These are phyloP conservation scores for Cryptosporidium sp. DNA, from an alignment of 169 alveolate species.

Conservation along the genomic window DNA sequence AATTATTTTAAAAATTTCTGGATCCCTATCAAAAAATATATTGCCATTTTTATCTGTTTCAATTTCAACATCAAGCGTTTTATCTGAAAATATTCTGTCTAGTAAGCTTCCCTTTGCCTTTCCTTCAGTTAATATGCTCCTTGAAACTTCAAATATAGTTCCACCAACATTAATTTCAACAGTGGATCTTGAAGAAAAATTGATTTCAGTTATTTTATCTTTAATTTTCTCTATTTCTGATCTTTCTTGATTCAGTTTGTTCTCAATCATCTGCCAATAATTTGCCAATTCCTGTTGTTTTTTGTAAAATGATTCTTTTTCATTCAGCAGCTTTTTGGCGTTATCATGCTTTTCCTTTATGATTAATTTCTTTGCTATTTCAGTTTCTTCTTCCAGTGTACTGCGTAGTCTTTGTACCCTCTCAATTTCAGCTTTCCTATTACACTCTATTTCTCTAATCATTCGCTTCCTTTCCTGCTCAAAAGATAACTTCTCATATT, in stretches of 20 bases:
- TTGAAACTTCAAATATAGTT: constrained; percentile 55
- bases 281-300: constrained; percentile 64
- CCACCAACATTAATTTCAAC: constrained; percentile 70
- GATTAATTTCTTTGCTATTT: constrained; percentile 14
- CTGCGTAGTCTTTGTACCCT: constrained; percentile 35
- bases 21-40: constrained; percentile 69
- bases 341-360: constrained; percentile 45
- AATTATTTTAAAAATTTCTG: constrained; percentile 56
- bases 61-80: constrained; percentile 50
- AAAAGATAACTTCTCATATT: constrained; percentile 31
- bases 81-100: constrained; percentile 51
- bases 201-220: constrained; percentile 20
- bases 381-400: constrained; percentile 14
- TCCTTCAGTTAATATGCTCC: constrained; percentile 42
- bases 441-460: constrained; percentile 49
- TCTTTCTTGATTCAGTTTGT: constrained; percentile 27
- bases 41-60: constrained; percentile 58
- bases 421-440: constrained; percentile 30
- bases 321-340: constrained; percentile 20
- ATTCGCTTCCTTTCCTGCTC: constrained; percentile 31
- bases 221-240: constrained; percentile 38
- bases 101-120: constrained; percentile 59
- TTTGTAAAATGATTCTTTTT: constrained; percentile 43
- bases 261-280: constrained; percentile 53
- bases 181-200: constrained; percentile 14